Evolutionary conservation across 1,284 basidiomycete species (phyloP).

Genomic region (Malassezia pachydermatis): DNA sequence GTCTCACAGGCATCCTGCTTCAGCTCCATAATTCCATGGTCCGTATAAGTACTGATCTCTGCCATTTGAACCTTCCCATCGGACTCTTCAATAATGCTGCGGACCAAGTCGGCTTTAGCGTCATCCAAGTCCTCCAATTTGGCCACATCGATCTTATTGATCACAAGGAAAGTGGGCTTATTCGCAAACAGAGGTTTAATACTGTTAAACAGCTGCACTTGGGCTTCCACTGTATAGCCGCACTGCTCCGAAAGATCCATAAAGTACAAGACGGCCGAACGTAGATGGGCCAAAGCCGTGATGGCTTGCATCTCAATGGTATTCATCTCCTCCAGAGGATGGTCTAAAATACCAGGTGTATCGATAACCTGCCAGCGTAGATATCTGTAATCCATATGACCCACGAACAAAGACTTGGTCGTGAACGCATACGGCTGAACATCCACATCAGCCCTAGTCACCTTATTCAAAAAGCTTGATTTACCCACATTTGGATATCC

Average conservation of each 20-base stretch:
- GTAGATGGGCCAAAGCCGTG: constrained; percentile 45
- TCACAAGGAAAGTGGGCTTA: constrained; percentile 46
- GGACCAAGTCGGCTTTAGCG: constrained; percentile 33
- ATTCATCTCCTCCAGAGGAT: constrained; percentile 48
- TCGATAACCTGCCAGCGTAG: constrained; percentile 48
- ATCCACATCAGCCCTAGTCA: constrained; percentile 46
- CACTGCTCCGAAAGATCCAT: constrained; percentile 48
- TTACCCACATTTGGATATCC: constrained; percentile 48
- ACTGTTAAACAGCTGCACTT: constrained; percentile 46
- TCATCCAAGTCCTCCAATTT: constrained; percentile 37
- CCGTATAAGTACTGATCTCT: constrained; percentile 47
- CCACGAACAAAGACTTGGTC: constrained; percentile 48
- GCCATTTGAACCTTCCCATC: constrained; percentile 37
- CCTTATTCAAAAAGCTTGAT: constrained; percentile 48
- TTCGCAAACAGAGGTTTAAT: constrained; percentile 48
- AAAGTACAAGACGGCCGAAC: constrained; percentile 46
- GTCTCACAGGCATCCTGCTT: constrained; percentile 44
- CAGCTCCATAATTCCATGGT: constrained; percentile 45
- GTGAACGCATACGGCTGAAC: constrained; percentile 48
- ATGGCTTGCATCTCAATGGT: constrained; percentile 49
- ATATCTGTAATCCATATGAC: constrained; percentile 49
- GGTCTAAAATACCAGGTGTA: constrained; percentile 47
- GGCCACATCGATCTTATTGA: constrained; percentile 45
- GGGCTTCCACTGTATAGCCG: constrained; percentile 46
- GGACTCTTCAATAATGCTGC: constrained; percentile 34